Evolutionary conservation across 108 stramenopile genomes (phyloP), one percentile per base, ranked within the genome.

Genomic region (Nitzschia inconspicua): DNA sequence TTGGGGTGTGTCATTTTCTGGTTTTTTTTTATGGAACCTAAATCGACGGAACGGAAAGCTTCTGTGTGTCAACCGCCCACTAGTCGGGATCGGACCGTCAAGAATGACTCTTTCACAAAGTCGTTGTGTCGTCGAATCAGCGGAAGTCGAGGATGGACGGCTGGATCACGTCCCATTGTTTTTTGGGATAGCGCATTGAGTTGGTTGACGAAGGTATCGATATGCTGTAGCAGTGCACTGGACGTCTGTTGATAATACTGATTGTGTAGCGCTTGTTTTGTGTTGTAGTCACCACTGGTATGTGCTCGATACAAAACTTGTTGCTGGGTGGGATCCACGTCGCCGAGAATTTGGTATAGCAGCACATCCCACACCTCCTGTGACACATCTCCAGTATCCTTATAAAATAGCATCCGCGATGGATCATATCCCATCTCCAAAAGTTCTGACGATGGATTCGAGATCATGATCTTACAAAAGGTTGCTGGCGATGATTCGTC

Each of bases 401-500:
- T 70, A 65, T 77, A 85, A 37, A 85, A 85, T 4, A 82, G 58
- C 68, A 85, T 63, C 41, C 75, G 64, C 7, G 72, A 49, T 50
- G 66, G 78, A 24, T 75, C 78, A 36, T 82, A 85, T 3, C 84
- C 84, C 54, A 85, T 34, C 7, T 64, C 60, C 28, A 70, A 63
- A 57, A 85, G 63, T 65, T 85, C 84, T 8, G 59, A 19, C 43
- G 40, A 27, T 14, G 46, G 40, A 24, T 63, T 65, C 37, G 72
- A 75, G 44, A 68, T 31, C 73, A 85, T 82, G 40, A 81, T 47
- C 44, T 85, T 85, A 62, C 84, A 85, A 55, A 85, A 85, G 23
- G 80, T 85, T 16, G 75, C 84, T 2, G 84, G 80, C 26, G 72
- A 62, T 27, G 62, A 51, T 51, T 83, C 78, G 48, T 83, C 82